These are phyloP conservation scores for Botryotinia globosa DNA, from an alignment of 2,329 filamentous ascomycete genomes.

Conservation along the genomic window DNA sequence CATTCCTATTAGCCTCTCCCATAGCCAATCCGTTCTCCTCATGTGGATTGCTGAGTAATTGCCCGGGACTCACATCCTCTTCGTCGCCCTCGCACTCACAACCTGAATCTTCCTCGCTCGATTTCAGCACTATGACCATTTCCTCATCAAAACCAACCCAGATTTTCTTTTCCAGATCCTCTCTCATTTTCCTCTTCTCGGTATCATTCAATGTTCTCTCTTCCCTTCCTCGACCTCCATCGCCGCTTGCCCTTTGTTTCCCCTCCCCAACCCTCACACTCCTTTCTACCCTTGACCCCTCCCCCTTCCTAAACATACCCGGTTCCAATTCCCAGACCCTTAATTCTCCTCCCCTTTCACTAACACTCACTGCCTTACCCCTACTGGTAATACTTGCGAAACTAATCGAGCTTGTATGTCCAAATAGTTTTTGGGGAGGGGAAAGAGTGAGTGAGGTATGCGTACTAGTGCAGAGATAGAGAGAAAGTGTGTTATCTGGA, in stretches of 20 bases:
- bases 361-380: slow-evolving; percentile 63
- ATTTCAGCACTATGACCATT: slow-evolving; percentile 61
- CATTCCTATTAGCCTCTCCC: neutral
- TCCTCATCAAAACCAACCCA: slow-evolving; percentile 73
- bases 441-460: slow-evolving; percentile 54
- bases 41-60: neutral
- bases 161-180: slow-evolving; percentile 38
- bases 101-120: neutral
- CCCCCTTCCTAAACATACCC: slow-evolving; percentile 35
- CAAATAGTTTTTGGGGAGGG: slow-evolving; percentile 63
- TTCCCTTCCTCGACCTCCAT: slow-evolving; percentile 46
- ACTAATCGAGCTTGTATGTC: slow-evolving; percentile 68
- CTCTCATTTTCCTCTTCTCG: slow-evolving; percentile 2
- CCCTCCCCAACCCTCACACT: slow-evolving; percentile 11
- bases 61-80: neutral
- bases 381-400: slow-evolving; percentile 65
- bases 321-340: slow-evolving; percentile 20
- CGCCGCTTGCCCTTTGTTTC: slow-evolving; percentile 39
- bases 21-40: neutral
- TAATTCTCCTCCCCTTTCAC: slow-evolving; percentile 25
- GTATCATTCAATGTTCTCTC: slow-evolving; percentile 37
- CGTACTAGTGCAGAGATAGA: slow-evolving; percentile 66
- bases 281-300: slow-evolving; percentile 32
- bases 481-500: slow-evolving; percentile 67
- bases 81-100: neutral